phyloP scores from a whole-genome alignment of 208 protist species.

The Trypanosomatidae sp. region DNA sequence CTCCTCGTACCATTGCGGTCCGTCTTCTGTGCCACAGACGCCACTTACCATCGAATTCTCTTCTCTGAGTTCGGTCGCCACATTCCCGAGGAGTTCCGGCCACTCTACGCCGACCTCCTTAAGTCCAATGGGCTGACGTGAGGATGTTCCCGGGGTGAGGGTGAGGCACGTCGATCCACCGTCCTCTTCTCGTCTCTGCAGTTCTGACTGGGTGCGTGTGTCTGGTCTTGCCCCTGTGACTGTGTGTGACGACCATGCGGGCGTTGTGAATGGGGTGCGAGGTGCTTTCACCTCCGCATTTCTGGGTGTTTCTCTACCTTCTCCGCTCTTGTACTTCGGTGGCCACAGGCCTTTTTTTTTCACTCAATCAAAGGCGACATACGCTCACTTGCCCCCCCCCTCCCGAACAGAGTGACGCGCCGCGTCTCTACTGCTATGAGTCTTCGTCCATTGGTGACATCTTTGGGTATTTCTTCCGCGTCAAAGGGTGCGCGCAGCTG shows the following conservation, averaged over 20 bases:
- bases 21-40: conserved; percentile 54
- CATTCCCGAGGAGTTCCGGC: conserved; percentile 72
- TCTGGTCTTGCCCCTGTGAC: background rate
- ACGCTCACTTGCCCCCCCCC: background rate
- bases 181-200: background rate
- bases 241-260: background rate
- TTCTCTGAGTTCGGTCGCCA: conserved; percentile 63
- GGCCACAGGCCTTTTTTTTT: background rate
- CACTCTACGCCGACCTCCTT: conserved; percentile 54
- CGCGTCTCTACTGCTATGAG: background rate
- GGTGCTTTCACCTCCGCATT: background rate
- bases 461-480: background rate
- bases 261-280: background rate
- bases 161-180: background rate
- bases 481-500: background rate
- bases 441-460: background rate
- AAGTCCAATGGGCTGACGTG: conserved; percentile 7
- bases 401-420: background rate
- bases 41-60: conserved; percentile 24
- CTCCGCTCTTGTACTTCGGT: background rate
- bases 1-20: conserved; percentile 25
- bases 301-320: background rate
- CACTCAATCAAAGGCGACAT: background rate
- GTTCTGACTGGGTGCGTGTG: background rate
- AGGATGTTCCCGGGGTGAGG: background rate